These are phyloP conservation scores for Trifolium repens DNA, from an alignment of 306 rosid species.

Conservation along the genomic window DNA sequence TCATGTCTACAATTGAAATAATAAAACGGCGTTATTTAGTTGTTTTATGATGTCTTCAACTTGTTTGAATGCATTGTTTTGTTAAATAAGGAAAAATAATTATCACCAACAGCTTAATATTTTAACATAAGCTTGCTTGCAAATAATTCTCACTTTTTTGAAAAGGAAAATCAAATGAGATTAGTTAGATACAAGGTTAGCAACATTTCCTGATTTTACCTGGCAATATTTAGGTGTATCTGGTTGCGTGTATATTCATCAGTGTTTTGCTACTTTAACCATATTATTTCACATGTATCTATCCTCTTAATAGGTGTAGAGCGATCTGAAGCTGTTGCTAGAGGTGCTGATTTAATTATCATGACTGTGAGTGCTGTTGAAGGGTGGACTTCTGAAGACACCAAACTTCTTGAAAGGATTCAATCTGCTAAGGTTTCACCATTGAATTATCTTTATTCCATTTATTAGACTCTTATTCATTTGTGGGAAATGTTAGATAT, in stretches of 20 bases:
- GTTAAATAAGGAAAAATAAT: not conserved
- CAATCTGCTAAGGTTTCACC: conserved; percentile 70
- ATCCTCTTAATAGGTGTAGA: conserved; percentile 73
- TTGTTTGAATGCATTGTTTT: conserved; percentile 9
- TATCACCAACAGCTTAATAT: not conserved
- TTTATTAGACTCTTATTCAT: conserved; percentile 22
- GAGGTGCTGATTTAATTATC: conserved; percentile 86
- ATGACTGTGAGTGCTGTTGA: conserved; percentile 86
- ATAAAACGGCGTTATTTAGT: not conserved
- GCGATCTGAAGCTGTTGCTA: conserved; percentile 94
- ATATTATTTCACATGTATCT: conserved; percentile 23
- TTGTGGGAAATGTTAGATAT: not conserved
- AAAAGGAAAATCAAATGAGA: conserved; percentile 26
- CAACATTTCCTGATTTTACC: conserved; percentile 5
- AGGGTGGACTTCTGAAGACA: conserved; percentile 91
- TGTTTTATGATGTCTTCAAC: conserved; percentile 2
- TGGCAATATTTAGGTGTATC: conserved; percentile 24
- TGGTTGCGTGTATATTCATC: conserved; percentile 16
- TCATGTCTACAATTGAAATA: conserved; percentile 16
- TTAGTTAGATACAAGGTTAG: conserved; percentile 5
- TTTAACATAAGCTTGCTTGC: not conserved
- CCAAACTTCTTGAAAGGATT: conserved; percentile 75
- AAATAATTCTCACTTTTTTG: not conserved
- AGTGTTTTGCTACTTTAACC: conserved; percentile 24
- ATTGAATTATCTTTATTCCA: conserved; percentile 13